Conservation (phyloP, 345 rosid genomes). For the Sonneratia alba region DNA sequence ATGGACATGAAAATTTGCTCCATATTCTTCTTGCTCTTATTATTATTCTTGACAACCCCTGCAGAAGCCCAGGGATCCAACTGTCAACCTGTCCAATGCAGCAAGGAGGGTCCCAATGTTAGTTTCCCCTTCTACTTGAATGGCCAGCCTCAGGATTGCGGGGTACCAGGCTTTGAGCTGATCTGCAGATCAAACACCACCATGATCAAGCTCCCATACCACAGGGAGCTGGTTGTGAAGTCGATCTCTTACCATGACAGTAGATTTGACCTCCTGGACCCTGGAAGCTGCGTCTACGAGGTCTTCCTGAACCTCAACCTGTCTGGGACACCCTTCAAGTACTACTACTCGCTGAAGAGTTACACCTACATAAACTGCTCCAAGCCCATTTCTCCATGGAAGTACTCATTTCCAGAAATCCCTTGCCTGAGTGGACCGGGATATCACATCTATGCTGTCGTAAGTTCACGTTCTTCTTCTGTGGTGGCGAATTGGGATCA, state of each 20-base stretch:
- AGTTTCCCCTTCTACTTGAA: conserved; percentile 34
- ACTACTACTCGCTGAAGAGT: conserved; percentile 33
- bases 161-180: conserved; percentile 31
- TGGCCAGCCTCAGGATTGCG: conserved; percentile 18
- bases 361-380: conserved; percentile 58
- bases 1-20: conserved; percentile 16
- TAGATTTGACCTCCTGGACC: conserved; percentile 38
- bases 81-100: conserved; percentile 22
- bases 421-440: conserved; percentile 41
- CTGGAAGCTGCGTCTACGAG: conserved; percentile 40
- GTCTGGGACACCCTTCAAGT: conserved; percentile 36
- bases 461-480: conserved; percentile 8
- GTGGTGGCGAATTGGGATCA: neutral
- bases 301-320: conserved; percentile 56
- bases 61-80: conserved; percentile 12
- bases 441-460: conserved; percentile 35
- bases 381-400: neutral
- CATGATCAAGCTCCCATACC: conserved; percentile 33
- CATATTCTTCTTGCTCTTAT: conserved; percentile 16
- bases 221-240: conserved; percentile 38
- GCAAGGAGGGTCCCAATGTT: conserved; percentile 23
- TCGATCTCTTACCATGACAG: conserved; percentile 32
- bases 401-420: conserved; percentile 19
- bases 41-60: conserved; percentile 1
- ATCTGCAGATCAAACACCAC: conserved; percentile 40